Conservation (phyloP, 148 eudicot genomes). For the Camellia japonica region DNA sequence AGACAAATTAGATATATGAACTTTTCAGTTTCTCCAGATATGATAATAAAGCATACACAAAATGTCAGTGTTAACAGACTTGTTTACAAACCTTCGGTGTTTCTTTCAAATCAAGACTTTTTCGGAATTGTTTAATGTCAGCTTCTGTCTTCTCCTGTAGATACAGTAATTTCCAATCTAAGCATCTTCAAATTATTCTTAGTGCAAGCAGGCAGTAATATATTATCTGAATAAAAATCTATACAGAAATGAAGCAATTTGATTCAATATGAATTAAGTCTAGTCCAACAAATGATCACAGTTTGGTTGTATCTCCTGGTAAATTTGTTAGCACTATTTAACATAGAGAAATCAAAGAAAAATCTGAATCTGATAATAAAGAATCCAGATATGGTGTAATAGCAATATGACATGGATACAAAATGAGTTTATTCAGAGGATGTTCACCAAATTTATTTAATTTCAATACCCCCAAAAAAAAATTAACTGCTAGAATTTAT, state of each 20-base stretch:
- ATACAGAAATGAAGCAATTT: not conserved
- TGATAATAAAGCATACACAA: not conserved
- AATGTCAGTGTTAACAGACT: not conserved
- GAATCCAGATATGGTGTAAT: not conserved
- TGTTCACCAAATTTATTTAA: not conserved
- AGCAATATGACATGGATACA: not conserved
- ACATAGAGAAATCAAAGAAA: no score
- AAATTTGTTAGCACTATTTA: not conserved
- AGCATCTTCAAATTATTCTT: slow-evolving; percentile 10
- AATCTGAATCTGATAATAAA: not conserved
- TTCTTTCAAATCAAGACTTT: slow-evolving; percentile 57
- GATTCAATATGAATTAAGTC: not conserved
- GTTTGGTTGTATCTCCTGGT: not conserved
- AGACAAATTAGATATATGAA: not conserved
- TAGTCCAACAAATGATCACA: not conserved
- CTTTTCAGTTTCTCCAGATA: not conserved
- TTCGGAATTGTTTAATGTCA: slow-evolving; percentile 44
- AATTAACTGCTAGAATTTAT: not conserved
- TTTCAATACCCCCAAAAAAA: not conserved
- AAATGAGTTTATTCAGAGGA: not conserved
- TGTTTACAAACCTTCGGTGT: slow-evolving; percentile 49
- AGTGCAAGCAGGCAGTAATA: not conserved
- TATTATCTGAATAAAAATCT: not conserved
- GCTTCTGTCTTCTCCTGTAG: slow-evolving; percentile 53
- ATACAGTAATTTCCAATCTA: not conserved